Evolutionary conservation across 306 rosid genomes (phyloP).

Genomic region (Acacia crassicarpa): DNA sequence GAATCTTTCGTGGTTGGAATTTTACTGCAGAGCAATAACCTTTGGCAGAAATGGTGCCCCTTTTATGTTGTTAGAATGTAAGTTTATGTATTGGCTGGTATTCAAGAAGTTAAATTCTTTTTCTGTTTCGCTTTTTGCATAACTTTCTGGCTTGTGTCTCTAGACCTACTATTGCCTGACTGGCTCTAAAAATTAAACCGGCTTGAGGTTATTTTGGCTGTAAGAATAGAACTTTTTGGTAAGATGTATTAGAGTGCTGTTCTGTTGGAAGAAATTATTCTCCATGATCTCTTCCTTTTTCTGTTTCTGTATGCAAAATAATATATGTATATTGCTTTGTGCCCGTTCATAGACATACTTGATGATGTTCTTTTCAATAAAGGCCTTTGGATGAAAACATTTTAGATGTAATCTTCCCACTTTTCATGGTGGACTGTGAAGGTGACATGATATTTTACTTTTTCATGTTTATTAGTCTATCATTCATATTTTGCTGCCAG

Average conservation of each 20-base stretch:
- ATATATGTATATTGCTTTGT: not conserved
- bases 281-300: not conserved
- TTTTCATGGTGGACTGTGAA: not conserved
- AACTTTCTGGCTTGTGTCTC: not conserved
- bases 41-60: slow-evolving; percentile 19
- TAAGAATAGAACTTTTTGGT: not conserved
- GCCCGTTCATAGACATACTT: not conserved
- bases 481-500: not conserved
- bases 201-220: slow-evolving; percentile 13
- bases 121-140: not conserved
- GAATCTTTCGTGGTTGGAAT: slow-evolving; percentile 11
- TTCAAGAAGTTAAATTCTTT: not conserved
- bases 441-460: not conserved
- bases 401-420: slow-evolving; percentile 9
- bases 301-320: slow-evolving; percentile 11
- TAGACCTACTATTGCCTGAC: not conserved
- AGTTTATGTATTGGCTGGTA: not conserved
- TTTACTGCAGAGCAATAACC: not conserved
- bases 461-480: not conserved
- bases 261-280: not conserved
- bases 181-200: not conserved
- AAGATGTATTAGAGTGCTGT: not conserved
- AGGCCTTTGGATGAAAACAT: not conserved
- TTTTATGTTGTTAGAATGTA: not conserved
- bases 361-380: not conserved